Percentiles rank a stretch among this genome's conserved stretches.
Conservation (phyloP, 768 basidiomycete genomes). For the Russula abietina region DNA sequence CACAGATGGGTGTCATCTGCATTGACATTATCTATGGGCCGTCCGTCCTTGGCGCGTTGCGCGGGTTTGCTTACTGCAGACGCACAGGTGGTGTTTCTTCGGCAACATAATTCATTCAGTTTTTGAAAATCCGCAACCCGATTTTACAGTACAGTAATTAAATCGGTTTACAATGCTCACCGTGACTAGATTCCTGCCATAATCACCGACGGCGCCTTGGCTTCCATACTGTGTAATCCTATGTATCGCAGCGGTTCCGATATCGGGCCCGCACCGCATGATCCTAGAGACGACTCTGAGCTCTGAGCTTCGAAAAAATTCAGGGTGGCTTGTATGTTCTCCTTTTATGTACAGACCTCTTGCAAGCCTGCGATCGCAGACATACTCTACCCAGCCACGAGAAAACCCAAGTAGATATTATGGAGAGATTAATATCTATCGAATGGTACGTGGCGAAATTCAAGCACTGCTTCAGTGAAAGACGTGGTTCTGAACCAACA, state of each 20-base stretch:
- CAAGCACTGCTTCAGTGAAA: background rate
- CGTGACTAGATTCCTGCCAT: background rate
- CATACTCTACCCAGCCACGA: background rate
- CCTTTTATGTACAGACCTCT: background rate
- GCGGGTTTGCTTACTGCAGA: background rate
- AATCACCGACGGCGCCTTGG: background rate
- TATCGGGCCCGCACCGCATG: background rate
- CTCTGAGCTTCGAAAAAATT: background rate
- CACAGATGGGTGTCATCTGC: background rate
- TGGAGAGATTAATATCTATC: background rate
- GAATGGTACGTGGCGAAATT: background rate
- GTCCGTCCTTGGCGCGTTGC: no score
- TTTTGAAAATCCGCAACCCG: no score
- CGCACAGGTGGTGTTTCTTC: background rate
- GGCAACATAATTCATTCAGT: background rate
- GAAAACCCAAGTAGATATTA: background rate
- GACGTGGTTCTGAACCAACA: background rate
- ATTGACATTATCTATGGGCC: background rate
- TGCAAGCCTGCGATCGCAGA: background rate
- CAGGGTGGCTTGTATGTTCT: background rate
- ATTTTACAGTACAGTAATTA: no score
- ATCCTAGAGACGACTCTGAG: background rate
- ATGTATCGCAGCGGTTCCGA: background rate
- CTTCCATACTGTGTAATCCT: background rate
- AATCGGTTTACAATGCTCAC: no score